Evolutionary conservation across 2,329 filamentous ascomycete genomes (phyloP), one percentile per base, ranked within the genome.

Genomic region (Fusarium subtropicale): DNA sequence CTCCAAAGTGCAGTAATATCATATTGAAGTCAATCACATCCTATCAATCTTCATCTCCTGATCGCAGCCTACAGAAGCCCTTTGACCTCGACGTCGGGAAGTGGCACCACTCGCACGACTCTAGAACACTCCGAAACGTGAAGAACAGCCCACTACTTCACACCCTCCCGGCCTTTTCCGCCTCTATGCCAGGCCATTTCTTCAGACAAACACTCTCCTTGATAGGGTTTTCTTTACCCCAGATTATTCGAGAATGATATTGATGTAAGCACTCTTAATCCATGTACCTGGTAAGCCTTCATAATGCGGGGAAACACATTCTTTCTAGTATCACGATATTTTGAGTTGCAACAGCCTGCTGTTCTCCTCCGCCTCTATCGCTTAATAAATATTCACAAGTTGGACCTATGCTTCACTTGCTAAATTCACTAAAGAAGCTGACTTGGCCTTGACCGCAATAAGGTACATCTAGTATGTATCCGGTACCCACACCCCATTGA

Each of bases 61-160:
- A 30, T 24, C 18, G 36, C n/a, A 47, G 46, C 51, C 41, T 26
- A 42, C 50, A 30, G 41, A 30, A 53, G 34, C 38, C 44, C 52
- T 45, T 52, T 62, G 44, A 22, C 26, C 42, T 44, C 45, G 39
- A 31, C 16, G 34, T 50, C 38, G 30, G 31, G 34, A 39, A 56
- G 71, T 72, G 69, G 57, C 73, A 75, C 69, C 71, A 75, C 72
- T 60, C 39, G 16, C 31, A 53, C 52, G 51, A 63, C 70, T 73
- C 69, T 71, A 68, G 67, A 71, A 66, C 71, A 52, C 50, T 53
- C 58, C 46, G 31, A 48, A 56, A 53, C 50, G 42, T 60, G 41
- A 50, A 60, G 26, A 73, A 72, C 71, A 66, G 69, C 64, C 67
- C 67, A 74, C 54, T 52, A 24, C 51, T 56, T 66, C 42, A 57